A percentile compares a stretch with the other conserved stretches of the same genome.
Evolutionary conservation across 805 yeast species (phyloP).

Genomic region (Ogataea degrootiae): DNA sequence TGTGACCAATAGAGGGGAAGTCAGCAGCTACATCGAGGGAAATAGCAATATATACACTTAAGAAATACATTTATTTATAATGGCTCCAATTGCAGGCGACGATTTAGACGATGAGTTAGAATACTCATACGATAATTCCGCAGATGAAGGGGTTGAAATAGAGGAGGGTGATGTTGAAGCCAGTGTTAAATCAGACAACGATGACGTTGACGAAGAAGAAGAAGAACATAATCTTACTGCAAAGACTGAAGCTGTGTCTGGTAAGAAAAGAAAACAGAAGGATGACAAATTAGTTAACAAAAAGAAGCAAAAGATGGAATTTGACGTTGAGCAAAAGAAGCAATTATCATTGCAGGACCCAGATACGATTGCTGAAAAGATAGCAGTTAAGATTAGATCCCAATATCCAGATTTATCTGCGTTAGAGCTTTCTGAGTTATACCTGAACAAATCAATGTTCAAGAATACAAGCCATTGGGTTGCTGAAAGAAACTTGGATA

Average conservation of each 20-base stretch:
- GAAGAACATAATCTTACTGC: not conserved
- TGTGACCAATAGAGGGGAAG: too few relatives aligned
- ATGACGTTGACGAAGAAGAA: slow-evolving; percentile 18
- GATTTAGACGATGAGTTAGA: slow-evolving; percentile 77
- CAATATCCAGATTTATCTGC: slow-evolving; percentile 65
- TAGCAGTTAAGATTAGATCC: slow-evolving; percentile 57
- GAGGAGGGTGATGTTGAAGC: slow-evolving; percentile 24
- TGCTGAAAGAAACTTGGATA: slow-evolving; percentile 48
- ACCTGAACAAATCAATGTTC: slow-evolving; percentile 49
- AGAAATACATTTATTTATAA: not conserved
- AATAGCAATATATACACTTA: not conserved
- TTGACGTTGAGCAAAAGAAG: slow-evolving; percentile 55
- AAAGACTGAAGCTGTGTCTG: slow-evolving; percentile 3
- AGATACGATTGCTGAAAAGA: slow-evolving; percentile 59
- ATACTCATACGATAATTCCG: slow-evolving; percentile 36
- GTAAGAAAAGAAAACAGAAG: slow-evolving; percentile 26
- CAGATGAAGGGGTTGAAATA: slow-evolving; percentile 34
- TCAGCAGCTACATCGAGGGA: too few relatives aligned
- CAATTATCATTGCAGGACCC: slow-evolving; percentile 50
- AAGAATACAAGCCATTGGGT: slow-evolving; percentile 58
- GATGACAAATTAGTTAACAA: slow-evolving; percentile 51
- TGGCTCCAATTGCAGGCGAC: slow-evolving; percentile 41
- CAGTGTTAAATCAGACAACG: slow-evolving; percentile 3
- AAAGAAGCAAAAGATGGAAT: slow-evolving; percentile 63
- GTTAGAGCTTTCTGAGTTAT: slow-evolving; percentile 66